Percentiles rank a stretch among this genome's conserved stretches.
phyloP scores from a whole-genome alignment of 129 eudicot genomes.

The Escallonia herrerae region DNA sequence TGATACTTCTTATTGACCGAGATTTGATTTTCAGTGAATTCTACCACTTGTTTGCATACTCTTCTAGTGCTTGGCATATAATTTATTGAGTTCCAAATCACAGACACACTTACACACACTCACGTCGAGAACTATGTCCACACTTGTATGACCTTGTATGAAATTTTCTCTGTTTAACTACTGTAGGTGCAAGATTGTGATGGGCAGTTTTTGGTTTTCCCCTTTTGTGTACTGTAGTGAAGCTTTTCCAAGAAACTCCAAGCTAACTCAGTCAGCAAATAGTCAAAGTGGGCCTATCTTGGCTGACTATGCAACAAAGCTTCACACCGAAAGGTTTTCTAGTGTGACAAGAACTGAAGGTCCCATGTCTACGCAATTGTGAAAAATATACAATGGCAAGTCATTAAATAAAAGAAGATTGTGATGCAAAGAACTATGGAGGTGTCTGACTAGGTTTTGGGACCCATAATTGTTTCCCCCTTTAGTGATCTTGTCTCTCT shows the following conservation, averaged over 20 bases:
- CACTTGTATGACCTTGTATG: not conserved
- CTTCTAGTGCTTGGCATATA: no score
- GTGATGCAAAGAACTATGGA: not conserved
- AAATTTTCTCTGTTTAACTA: not conserved
- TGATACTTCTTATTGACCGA: no score
- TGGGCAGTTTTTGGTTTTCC: not conserved
- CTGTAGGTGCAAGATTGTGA: not conserved
- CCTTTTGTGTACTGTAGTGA: not conserved
- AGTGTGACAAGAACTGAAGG: constrained; percentile 9
- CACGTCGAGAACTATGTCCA: not conserved
- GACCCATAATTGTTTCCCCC: constrained; percentile 15
- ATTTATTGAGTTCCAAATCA: no score
- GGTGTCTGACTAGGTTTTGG: constrained; percentile 22
- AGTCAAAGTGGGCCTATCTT: constrained; percentile 16
- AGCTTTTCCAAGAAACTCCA: constrained; percentile 5
- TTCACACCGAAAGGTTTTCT: constrained; percentile 23
- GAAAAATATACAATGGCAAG: not conserved
- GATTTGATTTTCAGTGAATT: no score
- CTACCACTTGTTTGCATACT: no score
- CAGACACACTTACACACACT: no score
- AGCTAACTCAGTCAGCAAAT: not conserved
- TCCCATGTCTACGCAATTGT: constrained; percentile 1
- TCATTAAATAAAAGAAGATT: not conserved
- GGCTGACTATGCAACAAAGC: constrained; percentile 7
- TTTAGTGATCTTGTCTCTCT: constrained; percentile 19